These are phyloP conservation scores for Picocystis salinarum DNA, from an alignment of 139 green algal genomes.

Conservation along the genomic window DNA sequence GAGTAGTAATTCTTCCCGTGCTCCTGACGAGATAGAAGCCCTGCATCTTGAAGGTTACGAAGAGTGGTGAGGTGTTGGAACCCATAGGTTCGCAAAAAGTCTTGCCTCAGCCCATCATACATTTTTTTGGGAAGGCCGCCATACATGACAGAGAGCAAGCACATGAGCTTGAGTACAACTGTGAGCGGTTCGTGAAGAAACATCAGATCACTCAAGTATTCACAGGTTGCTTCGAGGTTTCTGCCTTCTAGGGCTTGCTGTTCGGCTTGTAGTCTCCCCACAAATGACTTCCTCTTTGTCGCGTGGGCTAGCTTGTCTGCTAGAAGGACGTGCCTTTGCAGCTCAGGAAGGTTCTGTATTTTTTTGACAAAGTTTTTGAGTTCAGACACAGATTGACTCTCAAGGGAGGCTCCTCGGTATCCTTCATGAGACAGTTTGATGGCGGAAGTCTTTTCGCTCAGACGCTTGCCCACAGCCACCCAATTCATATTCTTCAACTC, in stretches of 20 bases:
- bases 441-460: slow-evolving; percentile 16
- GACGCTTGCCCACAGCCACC: slow-evolving; percentile 12
- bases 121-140: slow-evolving; percentile 50
- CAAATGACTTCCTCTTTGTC: slow-evolving; percentile 14
- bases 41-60: slow-evolving; percentile 33
- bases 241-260: slow-evolving; percentile 40
- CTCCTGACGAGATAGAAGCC: slow-evolving; percentile 8
- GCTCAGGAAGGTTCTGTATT: slow-evolving; percentile 35
- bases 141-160: slow-evolving; percentile 36
- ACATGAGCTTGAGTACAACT: slow-evolving; percentile 64
- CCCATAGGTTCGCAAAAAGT: slow-evolving; percentile 68
- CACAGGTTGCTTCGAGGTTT: slow-evolving; percentile 4
- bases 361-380: slow-evolving; percentile 35
- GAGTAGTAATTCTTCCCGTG: background rate
- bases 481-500: slow-evolving; percentile 41
- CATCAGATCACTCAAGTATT: slow-evolving; percentile 17
- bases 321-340: slow-evolving; percentile 21
- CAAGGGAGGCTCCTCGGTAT: slow-evolving; percentile 20
- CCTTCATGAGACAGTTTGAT: slow-evolving; percentile 18
- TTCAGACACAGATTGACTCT: slow-evolving; percentile 10
- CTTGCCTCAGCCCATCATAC: slow-evolving; percentile 42
- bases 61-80: slow-evolving; percentile 67
- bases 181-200: slow-evolving; percentile 12
- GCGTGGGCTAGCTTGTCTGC: no score
- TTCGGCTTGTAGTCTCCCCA: slow-evolving; percentile 29